A percentile compares a stretch with the other conserved stretches of the same genome.
phyloP scores from a whole-genome alignment of 306 rosid species.

The Mimosa bimucronata region DNA sequence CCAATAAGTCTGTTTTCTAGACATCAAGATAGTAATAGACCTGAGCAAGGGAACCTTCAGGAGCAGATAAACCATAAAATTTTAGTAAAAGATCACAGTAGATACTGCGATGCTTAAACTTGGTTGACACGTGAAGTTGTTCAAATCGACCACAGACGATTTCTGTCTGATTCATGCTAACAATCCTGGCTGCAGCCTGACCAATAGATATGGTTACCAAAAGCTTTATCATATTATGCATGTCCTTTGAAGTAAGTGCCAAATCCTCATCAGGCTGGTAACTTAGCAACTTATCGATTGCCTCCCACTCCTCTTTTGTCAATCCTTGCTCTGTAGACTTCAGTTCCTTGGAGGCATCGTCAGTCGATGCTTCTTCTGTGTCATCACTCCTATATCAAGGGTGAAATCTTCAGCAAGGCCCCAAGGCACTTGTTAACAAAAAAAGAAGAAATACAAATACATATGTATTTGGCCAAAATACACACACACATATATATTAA shows the following conservation, averaged over 20 bases:
- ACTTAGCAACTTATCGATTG: conserved; percentile 84
- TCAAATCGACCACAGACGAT: conserved; percentile 89
- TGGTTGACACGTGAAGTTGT: conserved; percentile 84
- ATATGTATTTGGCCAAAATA: too few relatives aligned
- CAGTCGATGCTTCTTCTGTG: conserved; percentile 56
- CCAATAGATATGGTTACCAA: conserved; percentile 75
- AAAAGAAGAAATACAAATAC: conserved; percentile 8
- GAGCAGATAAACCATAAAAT: conserved; percentile 87
- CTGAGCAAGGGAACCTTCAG: conserved; percentile 99
- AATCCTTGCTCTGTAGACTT: conserved; percentile 66
- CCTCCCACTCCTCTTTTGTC: conserved; percentile 97
- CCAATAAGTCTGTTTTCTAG: conserved; percentile 23
- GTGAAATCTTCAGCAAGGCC: not conserved
- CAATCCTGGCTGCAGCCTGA: conserved; percentile 88
- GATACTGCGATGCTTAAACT: conserved; percentile 82
- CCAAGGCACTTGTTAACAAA: not conserved
- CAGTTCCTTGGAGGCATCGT: conserved; percentile 59
- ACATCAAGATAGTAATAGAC: conserved; percentile 51
- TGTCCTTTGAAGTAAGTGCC: conserved; percentile 58
- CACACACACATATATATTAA: not conserved
- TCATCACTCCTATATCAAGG: conserved; percentile 57
- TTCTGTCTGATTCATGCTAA: conserved; percentile 74
- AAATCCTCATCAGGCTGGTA: conserved; percentile 79
- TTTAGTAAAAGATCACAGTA: conserved; percentile 81
- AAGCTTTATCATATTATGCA: conserved; percentile 76